A percentile compares a stretch with the other conserved stretches of the same genome.
Conservation (phyloP, 176 grass and related monocot genomes). For the Raddia guianensis region DNA sequence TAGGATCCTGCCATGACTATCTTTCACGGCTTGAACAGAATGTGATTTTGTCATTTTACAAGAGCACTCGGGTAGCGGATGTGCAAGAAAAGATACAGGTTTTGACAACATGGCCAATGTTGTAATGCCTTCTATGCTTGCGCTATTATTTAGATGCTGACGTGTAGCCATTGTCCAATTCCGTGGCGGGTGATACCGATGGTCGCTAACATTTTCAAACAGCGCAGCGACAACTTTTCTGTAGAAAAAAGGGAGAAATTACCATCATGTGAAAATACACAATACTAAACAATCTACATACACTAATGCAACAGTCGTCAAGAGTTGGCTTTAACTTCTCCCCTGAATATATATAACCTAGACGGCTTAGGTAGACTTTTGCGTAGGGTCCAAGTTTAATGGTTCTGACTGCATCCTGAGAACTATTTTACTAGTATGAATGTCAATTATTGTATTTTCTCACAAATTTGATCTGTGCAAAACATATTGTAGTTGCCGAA, state of each 20-base stretch:
- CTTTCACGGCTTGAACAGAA: conserved; percentile 36
- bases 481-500: conserved; percentile 11
- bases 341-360: conserved; percentile 20
- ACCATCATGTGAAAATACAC: conserved; percentile 21
- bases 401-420: background rate
- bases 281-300: conserved; percentile 23
- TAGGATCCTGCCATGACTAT: conserved; percentile 27
- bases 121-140: conserved; percentile 52
- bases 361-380: conserved; percentile 26
- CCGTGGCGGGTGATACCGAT: conserved; percentile 75
- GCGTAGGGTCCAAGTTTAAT: conserved; percentile 18
- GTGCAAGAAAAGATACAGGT: conserved; percentile 72
- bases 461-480: background rate
- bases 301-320: background rate
- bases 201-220: conserved; percentile 66
- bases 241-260: conserved; percentile 38
- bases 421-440: conserved; percentile 13
- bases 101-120: conserved; percentile 62
- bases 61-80: conserved; percentile 81
- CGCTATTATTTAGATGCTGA: conserved; percentile 77
- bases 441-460: conserved; percentile 5
- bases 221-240: conserved; percentile 72
- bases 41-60: conserved; percentile 57
- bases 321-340: background rate
- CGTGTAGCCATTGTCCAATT: conserved; percentile 83